phyloP scores from a whole-genome alignment of 495 filamentous ascomycete species.

The Astrothelium subdiscretum region DNA sequence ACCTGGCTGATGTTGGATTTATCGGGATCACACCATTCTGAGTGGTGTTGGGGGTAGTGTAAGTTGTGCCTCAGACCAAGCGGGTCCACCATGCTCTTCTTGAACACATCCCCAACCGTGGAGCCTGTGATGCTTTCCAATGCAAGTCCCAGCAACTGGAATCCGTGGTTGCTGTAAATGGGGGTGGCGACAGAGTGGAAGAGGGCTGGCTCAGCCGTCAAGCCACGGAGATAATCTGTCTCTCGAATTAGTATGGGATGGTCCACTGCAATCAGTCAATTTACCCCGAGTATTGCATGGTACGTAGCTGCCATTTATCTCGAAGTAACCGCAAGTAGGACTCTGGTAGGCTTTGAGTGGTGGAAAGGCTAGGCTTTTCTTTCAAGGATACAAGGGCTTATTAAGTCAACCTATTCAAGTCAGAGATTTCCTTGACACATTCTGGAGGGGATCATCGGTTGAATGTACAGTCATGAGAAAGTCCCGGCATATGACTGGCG shows the following conservation, averaged over 20 bases:
- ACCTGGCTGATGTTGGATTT: not conserved
- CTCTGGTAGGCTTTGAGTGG: constrained; percentile 1
- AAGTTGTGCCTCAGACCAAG: not conserved
- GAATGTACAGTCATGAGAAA: constrained; percentile 30
- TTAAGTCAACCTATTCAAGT: not conserved
- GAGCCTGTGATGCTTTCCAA: constrained; percentile 43
- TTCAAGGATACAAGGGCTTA: not conserved
- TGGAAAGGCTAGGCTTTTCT: constrained; percentile 5
- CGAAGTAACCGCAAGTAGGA: constrained; percentile 8
- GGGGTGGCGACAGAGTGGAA: constrained; percentile 38
- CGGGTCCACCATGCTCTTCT: constrained; percentile 18
- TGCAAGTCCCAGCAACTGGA: constrained; percentile 41
- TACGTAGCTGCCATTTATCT: constrained; percentile 8
- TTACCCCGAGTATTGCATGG: constrained; percentile 16
- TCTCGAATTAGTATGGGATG: not conserved
- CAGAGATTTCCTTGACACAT: not conserved
- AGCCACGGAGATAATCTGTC: constrained; percentile 42
- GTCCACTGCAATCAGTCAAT: not conserved
- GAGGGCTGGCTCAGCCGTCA: constrained; percentile 36
- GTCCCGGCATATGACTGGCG: constrained; percentile 31
- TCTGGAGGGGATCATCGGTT: not conserved
- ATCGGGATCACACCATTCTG: constrained; percentile 8
- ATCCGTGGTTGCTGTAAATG: constrained; percentile 46
- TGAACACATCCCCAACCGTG: constrained; percentile 32
- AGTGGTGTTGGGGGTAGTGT: not conserved